Conservation (phyloP, 2,329 filamentous ascomycete species). For the Penicillium sp. region DNA sequence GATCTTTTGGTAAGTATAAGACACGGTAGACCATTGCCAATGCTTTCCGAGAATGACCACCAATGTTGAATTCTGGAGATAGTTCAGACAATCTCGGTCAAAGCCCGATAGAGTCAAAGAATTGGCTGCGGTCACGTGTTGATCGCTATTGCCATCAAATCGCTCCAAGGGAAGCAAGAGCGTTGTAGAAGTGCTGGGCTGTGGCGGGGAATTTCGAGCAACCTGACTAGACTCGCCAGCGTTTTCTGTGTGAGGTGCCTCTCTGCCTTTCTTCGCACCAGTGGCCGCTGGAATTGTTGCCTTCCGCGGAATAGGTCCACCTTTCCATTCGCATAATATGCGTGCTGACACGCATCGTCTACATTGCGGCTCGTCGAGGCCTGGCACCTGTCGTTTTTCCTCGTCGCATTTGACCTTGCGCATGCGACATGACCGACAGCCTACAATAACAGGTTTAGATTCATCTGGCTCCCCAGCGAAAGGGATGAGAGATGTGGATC, state of each 20-base stretch:
- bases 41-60: conserved; percentile 29
- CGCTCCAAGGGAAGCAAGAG: conserved; percentile 11
- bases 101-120: conserved; percentile 21
- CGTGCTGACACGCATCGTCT: conserved; percentile 21
- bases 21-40: conserved; percentile 30
- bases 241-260: background rate
- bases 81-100: conserved; percentile 26
- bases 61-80: conserved; percentile 25
- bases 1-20: conserved; percentile 28
- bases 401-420: conserved; percentile 35
- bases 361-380: conserved; percentile 26
- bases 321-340: conserved; percentile 29
- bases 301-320: conserved; percentile 23
- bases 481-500: conserved; percentile 8
- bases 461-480: background rate
- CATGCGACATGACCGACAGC: conserved; percentile 31
- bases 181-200: background rate
- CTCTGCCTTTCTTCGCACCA: background rate
- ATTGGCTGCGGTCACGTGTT: conserved; percentile 22
- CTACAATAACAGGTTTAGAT: conserved; percentile 5
- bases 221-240: background rate
- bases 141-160: background rate
- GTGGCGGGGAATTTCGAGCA: background rate
- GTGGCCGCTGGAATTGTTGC: background rate
- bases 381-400: conserved; percentile 19